Base-by-base conservation (phyloP, 2,329 filamentous ascomycete species). In the Colletotrichum higginsianum region DNA sequence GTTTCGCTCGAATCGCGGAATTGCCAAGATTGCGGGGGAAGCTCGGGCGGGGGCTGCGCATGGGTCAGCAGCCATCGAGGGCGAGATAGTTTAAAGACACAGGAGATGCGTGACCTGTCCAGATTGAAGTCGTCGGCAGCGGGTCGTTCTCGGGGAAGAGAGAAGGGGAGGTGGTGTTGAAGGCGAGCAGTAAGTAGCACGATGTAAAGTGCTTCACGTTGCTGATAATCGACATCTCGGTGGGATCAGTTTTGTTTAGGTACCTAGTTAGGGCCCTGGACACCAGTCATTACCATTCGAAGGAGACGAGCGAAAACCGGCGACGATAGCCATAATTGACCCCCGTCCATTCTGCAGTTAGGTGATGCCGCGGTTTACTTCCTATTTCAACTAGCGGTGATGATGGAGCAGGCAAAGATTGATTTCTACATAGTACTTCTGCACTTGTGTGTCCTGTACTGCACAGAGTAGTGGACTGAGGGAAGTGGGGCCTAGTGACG, bases 1-100 rank as follows among this genome's bases (percentile, higher is more conserved):
- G 68, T 71, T 71, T 68, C 68, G 68, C 68, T 67, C 64, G 68
- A 71, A 68, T 57, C 52, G 57, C 64, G 64, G 68, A 57, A 40
- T 71, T 67, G 67, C 56, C 63, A 61, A 62, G 56, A 42, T 12
- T 35, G 49, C 30, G 61, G 53, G 61, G 61, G 56, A 52, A 66
- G 62, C 38, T 66, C 23, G 26, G 61, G 61, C 13, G 52, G 52
- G 21, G 47, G 30, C 30, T 9, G 30, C 30, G 30, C 30, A 56
- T 47, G 44, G 40, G 61, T 30, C 38, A 46, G 38, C 38, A 52
- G 46, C 53, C 38, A 40, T 47, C 55, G 61, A 42, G 42, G 21
- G 21, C 35, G 30, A 56, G n/a, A 66, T 40, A 50, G 66, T 68
- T 64, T 16, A 21, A 63, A n/a, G 35, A n/a, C 50, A 30, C 66